Conservation (phyloP, 108 stramenopile genomes). For the Craspedostauros australis region DNA sequence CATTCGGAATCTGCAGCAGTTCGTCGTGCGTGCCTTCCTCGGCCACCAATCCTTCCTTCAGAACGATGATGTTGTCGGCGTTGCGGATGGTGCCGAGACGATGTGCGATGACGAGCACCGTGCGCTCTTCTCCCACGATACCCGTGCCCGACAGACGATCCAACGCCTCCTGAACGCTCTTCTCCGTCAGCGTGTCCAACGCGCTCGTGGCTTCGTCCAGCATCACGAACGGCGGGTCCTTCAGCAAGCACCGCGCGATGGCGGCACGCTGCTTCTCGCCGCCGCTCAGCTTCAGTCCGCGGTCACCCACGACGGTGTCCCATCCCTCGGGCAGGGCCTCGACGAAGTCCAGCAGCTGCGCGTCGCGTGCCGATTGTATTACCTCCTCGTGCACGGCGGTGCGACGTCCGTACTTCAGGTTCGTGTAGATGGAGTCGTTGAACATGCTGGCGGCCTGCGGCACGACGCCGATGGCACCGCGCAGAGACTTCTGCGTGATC, state of each 20-base stretch:
- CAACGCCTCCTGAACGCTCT: slow-evolving; percentile 91
- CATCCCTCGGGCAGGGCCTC: slow-evolving; percentile 73
- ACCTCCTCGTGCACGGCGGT: slow-evolving; percentile 72
- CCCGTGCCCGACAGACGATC: too few relatives aligned
- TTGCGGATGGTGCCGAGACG: slow-evolving; percentile 91
- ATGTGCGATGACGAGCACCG: slow-evolving; percentile 96
- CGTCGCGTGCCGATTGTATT: slow-evolving; percentile 60
- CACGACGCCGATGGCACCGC: slow-evolving; percentile 88
- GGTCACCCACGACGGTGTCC: slow-evolving; percentile 96
- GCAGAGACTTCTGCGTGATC: slow-evolving; percentile 75
- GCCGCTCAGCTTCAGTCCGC: slow-evolving; percentile 87
- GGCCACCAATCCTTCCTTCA: slow-evolving; percentile 85
- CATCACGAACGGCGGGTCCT: slow-evolving; percentile 90
- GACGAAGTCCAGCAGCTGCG: slow-evolving; percentile 79
- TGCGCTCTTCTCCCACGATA: slow-evolving; percentile 79
- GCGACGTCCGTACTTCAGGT: slow-evolving; percentile 76
- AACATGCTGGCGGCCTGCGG: slow-evolving; percentile 91
- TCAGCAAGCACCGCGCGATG: slow-evolving; percentile 83
- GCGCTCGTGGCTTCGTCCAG: slow-evolving; percentile 60
- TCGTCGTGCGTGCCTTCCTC: slow-evolving; percentile 97
- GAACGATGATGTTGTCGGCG: slow-evolving; percentile 95
- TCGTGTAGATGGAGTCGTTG: slow-evolving; percentile 90
- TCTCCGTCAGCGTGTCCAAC: slow-evolving; percentile 82
- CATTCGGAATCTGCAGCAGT: slow-evolving; percentile 54
- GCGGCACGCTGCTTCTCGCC: slow-evolving; percentile 79